Base-by-base conservation (phyloP, 169 alveolate species). In the Eimeria sp. region DNA sequence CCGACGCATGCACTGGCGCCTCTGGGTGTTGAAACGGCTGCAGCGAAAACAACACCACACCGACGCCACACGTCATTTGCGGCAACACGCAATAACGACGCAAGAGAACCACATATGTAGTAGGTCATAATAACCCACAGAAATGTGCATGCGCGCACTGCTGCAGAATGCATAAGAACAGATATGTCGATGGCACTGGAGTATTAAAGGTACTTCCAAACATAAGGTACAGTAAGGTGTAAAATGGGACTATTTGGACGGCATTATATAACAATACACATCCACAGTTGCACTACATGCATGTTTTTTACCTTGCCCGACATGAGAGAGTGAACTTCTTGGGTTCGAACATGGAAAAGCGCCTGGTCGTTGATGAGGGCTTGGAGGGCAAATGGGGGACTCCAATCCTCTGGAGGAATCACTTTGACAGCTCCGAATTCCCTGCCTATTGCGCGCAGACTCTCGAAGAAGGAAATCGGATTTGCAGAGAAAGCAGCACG, bases 351-450 rank as follows among this genome's bases (percentile, higher is more conserved):
- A 86, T 98, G 97, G 94, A 98, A 98, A 34, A 95, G 96, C 14
- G 96, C 94, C 73, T 72, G 88, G 45, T 73, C 90, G 20, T 82
- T 82, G 54, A 30, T 34, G 70, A 92, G 86, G 58, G 84, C 96
- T 22, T 97, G 96, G 25, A 98, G 84, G 30, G 98, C 97, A 95
- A 98, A 95, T 58, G 96, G 96, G 16, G 98, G 97, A 40, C 90
- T 76, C 97, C 98, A 98, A 49, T 97, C 98, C 22, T 76, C 92
- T 18, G 99, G 99, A 20, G 99, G 99, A 27, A 97, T 86, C 7
- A 98, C 97, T 89, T 98, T 98, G 67, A 98, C 95, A 3, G 98
- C 99, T 40, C 99, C 99, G 72, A 89, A 98, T 83, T 97, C 96
- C 72, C 96, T 93, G 27, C 99, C 99, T 90, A 84, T 76, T 11